Evolutionary conservation across 2,329 filamentous ascomycete genomes (phyloP).

Genomic region (Colletotrichum sojae): DNA sequence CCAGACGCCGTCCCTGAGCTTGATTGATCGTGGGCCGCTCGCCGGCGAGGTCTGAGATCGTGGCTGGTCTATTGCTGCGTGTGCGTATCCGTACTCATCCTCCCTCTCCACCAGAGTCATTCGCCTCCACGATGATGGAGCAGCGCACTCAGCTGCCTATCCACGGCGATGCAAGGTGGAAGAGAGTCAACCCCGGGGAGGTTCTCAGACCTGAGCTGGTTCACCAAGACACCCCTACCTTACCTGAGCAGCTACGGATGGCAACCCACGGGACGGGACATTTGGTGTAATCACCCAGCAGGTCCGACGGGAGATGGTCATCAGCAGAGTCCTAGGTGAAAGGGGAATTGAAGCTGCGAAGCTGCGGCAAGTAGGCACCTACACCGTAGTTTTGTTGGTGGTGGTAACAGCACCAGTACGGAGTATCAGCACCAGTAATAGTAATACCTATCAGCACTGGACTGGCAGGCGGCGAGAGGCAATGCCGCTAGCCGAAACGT

Average conservation of each 20-base stretch:
- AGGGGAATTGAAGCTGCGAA: no score
- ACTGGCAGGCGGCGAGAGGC: background rate
- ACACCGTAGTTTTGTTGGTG: no score
- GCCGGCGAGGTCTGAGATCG: background rate
- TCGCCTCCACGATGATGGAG: no score
- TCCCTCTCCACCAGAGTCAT: constrained; percentile 24
- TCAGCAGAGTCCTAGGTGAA: no score
- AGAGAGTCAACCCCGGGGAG: no score
- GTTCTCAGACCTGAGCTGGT: constrained; percentile 7
- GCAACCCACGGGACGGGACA: background rate
- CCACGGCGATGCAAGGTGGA: constrained; percentile 8
- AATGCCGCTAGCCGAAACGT: constrained; percentile 41
- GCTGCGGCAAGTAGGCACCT: no score
- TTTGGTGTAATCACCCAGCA: no score
- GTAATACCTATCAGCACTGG: background rate
- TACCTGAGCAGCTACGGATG: constrained; percentile 1
- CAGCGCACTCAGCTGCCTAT: no score
- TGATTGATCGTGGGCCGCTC: background rate
- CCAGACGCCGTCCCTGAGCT: constrained; percentile 19
- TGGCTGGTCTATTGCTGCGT: constrained; percentile 14
- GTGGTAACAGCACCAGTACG: no score
- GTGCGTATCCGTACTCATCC: constrained; percentile 6
- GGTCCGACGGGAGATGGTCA: no score
- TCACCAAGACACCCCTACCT: constrained; percentile 25
- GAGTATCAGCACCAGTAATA: background rate